phyloP scores from a whole-genome alignment of 441 rosid species.

The Syzygium malaccense region DNA sequence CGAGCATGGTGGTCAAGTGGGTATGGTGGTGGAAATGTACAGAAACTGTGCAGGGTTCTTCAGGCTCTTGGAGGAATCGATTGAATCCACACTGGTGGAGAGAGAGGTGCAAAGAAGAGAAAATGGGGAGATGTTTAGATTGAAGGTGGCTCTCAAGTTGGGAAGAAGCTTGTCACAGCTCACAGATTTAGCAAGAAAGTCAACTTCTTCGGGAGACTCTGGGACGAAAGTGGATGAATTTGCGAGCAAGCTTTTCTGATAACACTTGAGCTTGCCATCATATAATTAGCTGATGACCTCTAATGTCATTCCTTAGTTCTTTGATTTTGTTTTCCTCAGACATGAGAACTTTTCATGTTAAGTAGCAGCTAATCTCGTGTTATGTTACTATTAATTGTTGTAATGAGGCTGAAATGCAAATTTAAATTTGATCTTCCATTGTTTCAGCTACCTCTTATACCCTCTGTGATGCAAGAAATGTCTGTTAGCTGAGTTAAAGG shows the following conservation, averaged over 20 bases:
- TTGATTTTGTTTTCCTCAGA: conserved; percentile 16
- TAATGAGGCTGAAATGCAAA: neutral
- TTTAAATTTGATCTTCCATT: neutral
- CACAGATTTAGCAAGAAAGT: conserved; percentile 39
- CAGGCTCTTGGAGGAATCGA: conserved; percentile 37
- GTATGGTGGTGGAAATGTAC: conserved; percentile 87
- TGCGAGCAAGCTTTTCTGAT: conserved; percentile 66
- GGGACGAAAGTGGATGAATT: conserved; percentile 40
- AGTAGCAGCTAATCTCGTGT: neutral
- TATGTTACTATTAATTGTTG: neutral
- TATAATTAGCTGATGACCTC: neutral
- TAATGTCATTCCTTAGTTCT: neutral
- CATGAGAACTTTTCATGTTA: neutral
- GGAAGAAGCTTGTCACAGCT: conserved; percentile 75
- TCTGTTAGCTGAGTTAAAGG: neutral
- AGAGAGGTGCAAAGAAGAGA: conserved; percentile 38
- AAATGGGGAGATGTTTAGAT: conserved; percentile 45
- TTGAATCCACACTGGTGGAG: conserved; percentile 30
- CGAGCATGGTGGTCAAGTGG: conserved; percentile 68
- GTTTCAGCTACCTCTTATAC: neutral
- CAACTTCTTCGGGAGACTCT: conserved; percentile 4
- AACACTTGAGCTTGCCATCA: neutral
- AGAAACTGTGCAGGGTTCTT: conserved; percentile 64
- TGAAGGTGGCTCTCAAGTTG: conserved; percentile 51
- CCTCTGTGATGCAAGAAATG: neutral